phyloP scores from a whole-genome alignment of 2,329 filamentous ascomycete genomes.

The Aspergillus viridinutans region DNA sequence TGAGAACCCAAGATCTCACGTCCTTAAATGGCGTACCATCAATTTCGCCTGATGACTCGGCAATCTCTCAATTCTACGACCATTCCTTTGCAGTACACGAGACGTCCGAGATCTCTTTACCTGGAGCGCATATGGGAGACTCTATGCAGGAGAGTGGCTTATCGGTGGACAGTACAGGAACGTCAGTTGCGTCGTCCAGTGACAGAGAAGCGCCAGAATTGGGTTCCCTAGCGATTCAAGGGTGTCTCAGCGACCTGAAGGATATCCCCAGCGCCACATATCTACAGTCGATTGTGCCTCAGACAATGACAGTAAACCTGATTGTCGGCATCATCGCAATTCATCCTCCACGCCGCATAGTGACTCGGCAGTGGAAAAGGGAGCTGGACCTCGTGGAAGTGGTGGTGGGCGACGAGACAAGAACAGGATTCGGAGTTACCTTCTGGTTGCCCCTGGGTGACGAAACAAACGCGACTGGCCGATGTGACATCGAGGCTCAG shows the following conservation, averaged over 20 bases:
- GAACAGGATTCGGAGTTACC: constrained; percentile 72
- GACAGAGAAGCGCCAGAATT: constrained; percentile 9
- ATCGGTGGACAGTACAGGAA: constrained; percentile 16
- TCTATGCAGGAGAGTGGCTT: constrained; percentile 24
- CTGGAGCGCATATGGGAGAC: constrained; percentile 16
- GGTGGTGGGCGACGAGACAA: constrained; percentile 80
- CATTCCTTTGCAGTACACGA: constrained; percentile 71
- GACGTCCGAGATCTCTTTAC: constrained; percentile 35
- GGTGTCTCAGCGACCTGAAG: constrained; percentile 59
- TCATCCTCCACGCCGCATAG: constrained; percentile 62
- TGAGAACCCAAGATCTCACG: constrained; percentile 28
- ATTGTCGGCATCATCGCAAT: constrained; percentile 76
- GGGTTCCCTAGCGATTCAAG: constrained; percentile 33
- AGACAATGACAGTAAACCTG: constrained; percentile 77
- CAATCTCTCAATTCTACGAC: constrained; percentile 66
- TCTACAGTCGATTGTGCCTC: constrained; percentile 65
- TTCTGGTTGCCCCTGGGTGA: constrained; percentile 66
- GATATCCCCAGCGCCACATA: constrained; percentile 66
- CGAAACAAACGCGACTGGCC: constrained; percentile 1
- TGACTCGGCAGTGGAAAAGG: constrained; percentile 52
- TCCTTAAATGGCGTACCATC: constrained; percentile 7
- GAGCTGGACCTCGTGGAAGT: constrained; percentile 68
- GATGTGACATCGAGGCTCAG: constrained; percentile 13
- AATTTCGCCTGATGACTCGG: constrained; percentile 26
- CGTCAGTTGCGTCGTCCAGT: constrained; percentile 13